Evolutionary conservation across 2,329 filamentous ascomycete genomes (phyloP), one percentile per base, ranked within the genome.

Genomic region (Ascochyta lentis): DNA sequence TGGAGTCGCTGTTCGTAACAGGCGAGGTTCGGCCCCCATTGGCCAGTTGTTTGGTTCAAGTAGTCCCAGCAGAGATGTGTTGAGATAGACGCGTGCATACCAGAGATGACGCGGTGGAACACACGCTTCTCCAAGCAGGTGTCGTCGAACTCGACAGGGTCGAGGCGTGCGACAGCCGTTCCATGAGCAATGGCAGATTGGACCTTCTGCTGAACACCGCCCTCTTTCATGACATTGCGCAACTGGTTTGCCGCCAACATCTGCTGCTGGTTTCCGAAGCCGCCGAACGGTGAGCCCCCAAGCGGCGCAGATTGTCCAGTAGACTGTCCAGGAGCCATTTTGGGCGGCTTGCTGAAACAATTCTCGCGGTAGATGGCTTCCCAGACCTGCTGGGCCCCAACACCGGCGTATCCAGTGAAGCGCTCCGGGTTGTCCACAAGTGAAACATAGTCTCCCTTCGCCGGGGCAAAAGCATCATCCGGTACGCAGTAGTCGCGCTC

Each of bases 61-160:
- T 95, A 96, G 69, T 98, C 90, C 87, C 90, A 95, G 83, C 95
- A 99, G 38, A 99, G 81, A 77, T 99, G 95, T 0, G 93, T 91
- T 63, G 92, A 96, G 75, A 99, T 99, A 61, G 93, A 96, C 15
- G 95, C 92, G 76, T 99, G 95, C 95, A 99, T 97, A 39, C 95
- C 95, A 47, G 92, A 96, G 59, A 99, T 87, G 60, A 99, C 87
- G 6, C 93, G 86, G 78, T 98, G 95, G 76, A 99, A 99, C 34
- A 98, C 95, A n/a, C 95, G 89, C 83, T 99, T 98, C 81, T 99
- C 95, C 23, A 99, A 80, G 70, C 95, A 99, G 71, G 96, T 91
- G 65, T 97, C 93, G 64, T 96, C 92, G 43, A 88, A 83, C 63
- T 95, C 90, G 45, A 94, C 80, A 66, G 84, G 84, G 45, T 86